These are phyloP conservation scores for Chytriomyces sp. DNA, from an alignment of 192 early-diverging fungal genomes.

Conservation along the genomic window DNA sequence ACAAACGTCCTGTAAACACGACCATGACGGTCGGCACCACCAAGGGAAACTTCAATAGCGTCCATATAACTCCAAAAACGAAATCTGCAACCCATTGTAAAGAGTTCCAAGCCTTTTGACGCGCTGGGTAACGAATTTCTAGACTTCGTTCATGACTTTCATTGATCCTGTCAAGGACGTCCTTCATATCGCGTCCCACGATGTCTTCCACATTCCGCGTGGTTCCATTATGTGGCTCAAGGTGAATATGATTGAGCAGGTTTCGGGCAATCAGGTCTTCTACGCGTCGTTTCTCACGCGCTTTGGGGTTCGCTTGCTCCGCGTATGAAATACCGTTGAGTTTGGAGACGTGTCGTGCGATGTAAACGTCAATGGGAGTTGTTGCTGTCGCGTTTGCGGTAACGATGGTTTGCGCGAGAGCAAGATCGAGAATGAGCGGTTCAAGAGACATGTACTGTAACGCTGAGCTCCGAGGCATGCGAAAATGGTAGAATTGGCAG, in stretches of 20 bases:
- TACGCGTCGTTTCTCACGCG: slow-evolving; percentile 53
- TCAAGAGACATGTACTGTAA: slow-evolving; percentile 71
- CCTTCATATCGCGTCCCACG: background rate
- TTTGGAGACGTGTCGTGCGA: background rate
- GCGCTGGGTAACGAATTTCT: slow-evolving; percentile 39
- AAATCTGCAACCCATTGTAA: slow-evolving; percentile 42
- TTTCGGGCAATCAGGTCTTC: slow-evolving; percentile 31
- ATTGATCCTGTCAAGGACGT: slow-evolving; percentile 63
- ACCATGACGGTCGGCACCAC: slow-evolving; percentile 35
- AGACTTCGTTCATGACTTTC: slow-evolving; percentile 60
- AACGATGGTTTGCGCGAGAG: slow-evolving; percentile 41
- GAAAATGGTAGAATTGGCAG: slow-evolving; percentile 6
- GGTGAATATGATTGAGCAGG: background rate
- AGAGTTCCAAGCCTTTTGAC: slow-evolving; percentile 34
- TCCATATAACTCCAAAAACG: slow-evolving; percentile 9
- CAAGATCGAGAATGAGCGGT: slow-evolving; percentile 69
- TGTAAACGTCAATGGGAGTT: slow-evolving; percentile 29
- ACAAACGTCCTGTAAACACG: slow-evolving; percentile 50
- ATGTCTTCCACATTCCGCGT: background rate
- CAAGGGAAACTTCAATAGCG: slow-evolving; percentile 22
- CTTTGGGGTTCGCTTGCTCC: slow-evolving; percentile 22
- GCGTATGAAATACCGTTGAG: background rate
- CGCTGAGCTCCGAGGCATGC: slow-evolving; percentile 14
- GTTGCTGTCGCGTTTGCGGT: slow-evolving; percentile 11
- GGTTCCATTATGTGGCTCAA: background rate